Base-by-base conservation (phyloP, 2,329 filamentous ascomycete species). In the Arthrobotrys sinensis region DNA sequence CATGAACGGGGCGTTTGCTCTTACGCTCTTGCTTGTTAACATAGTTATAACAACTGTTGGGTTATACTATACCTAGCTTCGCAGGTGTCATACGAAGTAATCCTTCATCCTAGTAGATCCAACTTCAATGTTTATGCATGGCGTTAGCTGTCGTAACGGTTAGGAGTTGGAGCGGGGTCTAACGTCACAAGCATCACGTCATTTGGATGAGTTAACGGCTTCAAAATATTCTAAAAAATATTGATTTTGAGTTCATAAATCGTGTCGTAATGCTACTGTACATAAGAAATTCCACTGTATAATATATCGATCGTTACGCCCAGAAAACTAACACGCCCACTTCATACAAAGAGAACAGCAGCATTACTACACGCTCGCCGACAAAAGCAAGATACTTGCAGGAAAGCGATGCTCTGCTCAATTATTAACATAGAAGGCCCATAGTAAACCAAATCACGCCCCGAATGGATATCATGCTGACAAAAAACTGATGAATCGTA, bases 251-350 rank as follows among this genome's bases (percentile, higher is more conserved):
- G 43, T 53, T 53, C 46, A 19, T 67, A 52, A 28, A 43, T 53
- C 34, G 16, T 67, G 19, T 16, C 24, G 10, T 32, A 38, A 36
- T 43, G 32, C 36, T 66, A 66, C 32, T 40, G 16, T 67, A 67
- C 64, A 67, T 53, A 16, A 32, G 8, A 48, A 34, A 43, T 21
- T 14, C 28, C 34, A 19, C 28, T 14, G 19, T 52, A 67, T 28
- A 21, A 21, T 4, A 36, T 21, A 38, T 36, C 21, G 3, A 36
- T 19, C 48, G 14, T 11, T 38, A 16, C 45, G n/a, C 34, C 43
- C n/a, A 24, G 16, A 36, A 55, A 36, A 36, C 28, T 16, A 55
- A 4, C 28, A 55, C 14, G 14, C 24, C 43, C 28, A 65, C 19
- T 14, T 52, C 32, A 43, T 38, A 28, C 48, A 65, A 28, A 12